Evolutionary conservation across 179 eudicot genomes (phyloP), one percentile per base, ranked within the genome.

Genomic region (Vitellaria paradoxa): DNA sequence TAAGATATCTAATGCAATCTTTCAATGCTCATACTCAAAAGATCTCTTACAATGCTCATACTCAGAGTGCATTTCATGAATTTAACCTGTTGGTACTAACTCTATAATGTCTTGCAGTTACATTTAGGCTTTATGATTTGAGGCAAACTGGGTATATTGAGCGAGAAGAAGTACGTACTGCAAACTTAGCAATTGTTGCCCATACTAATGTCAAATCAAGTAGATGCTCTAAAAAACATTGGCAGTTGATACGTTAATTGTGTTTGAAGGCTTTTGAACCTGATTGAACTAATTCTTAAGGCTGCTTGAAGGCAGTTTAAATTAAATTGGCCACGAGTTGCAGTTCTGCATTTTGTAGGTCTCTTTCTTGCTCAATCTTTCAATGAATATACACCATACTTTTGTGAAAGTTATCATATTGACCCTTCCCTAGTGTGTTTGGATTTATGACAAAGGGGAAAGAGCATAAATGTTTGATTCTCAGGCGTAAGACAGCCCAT

Each of bases 131-230:
- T 72, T 96, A 96, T 82, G 97, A 93, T 84, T 75, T 96, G 84
- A 84, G 96, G 80, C 92, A 93, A 78, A 90, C 96, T 50, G 98
- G 97, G 23, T 96, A 82, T 80, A 96, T 96, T 57, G 98, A 96
- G 82, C 90, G 99, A 7, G 96, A 96, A 81, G 98, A 96, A 93
- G 99, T 88, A 79, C 86, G 89, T 86, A 6, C 42, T 7, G 18
- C n/a, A 18, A 40, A 55, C 12, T 70, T 61, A 72, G 30, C 15
- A 57, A 18, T 26, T 37, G 53, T 72, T 72, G 65, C 49, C 52
- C 21, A 26, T 52, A 53, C 21, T 24, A 50, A 24, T 64, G 37
- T 53, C 46, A 24, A 53, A 70, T 11, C 57, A 8, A 23, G 2
- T 24, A 26, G 30, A 50, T 70, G 45, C 62, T 53, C 46, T 14